These are phyloP conservation scores for Lizonia empirigonia DNA, from an alignment of 2,329 filamentous ascomycete genomes.

Conservation along the genomic window DNA sequence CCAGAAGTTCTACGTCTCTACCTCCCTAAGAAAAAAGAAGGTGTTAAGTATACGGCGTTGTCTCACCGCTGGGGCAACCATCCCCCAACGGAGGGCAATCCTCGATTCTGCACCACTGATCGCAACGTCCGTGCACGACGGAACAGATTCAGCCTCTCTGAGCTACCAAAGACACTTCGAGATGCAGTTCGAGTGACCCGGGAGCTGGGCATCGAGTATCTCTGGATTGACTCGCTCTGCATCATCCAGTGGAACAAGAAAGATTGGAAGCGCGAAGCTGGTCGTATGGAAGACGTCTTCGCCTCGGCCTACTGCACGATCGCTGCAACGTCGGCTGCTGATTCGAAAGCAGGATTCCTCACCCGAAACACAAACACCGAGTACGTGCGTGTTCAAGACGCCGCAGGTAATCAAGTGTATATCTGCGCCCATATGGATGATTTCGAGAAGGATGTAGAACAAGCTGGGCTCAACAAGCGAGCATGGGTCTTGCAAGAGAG, in stretches of 20 bases:
- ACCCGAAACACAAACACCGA: not conserved
- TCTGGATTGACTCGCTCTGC: not conserved
- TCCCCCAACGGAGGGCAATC: not conserved
- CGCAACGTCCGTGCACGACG: not conserved
- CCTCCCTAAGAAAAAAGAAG: too few species aligned
- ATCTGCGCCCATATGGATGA: not conserved
- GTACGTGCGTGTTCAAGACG: not conserved
- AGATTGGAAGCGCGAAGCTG: not conserved
- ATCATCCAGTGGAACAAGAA: not conserved
- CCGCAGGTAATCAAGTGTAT: not conserved
- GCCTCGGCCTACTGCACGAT: not conserved
- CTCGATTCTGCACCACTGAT: not conserved
- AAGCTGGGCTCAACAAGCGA: not conserved
- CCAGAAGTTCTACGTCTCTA: too few species aligned
- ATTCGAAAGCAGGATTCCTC: not conserved
- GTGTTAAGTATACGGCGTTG: not conserved
- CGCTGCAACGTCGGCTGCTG: not conserved
- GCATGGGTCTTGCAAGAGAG: constrained; percentile 30
- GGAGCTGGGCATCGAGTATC: not conserved
- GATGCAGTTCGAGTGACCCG: not conserved
- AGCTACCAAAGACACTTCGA: not conserved
- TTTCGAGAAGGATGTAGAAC: not conserved
- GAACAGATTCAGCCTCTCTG: not conserved
- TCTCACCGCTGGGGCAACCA: not conserved
- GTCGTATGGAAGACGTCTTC: not conserved